Percentiles rank a stretch among this genome's conserved stretches.
phyloP scores from a whole-genome alignment of 177 flowering plant genomes.

The Tripterygium wilfordii region DNA sequence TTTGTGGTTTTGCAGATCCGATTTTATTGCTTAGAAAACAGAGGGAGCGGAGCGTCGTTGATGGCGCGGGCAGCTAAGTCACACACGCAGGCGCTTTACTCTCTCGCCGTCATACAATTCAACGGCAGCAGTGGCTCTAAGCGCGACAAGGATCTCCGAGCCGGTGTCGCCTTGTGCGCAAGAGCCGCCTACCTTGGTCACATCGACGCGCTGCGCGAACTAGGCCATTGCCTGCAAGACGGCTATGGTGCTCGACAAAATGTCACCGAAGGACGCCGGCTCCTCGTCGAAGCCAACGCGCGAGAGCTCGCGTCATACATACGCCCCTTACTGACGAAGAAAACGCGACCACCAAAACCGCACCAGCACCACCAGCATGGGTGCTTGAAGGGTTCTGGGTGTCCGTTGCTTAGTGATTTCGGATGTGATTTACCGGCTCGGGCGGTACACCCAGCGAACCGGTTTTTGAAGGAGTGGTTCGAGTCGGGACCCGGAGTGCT shows the following conservation, averaged over 20 bases:
- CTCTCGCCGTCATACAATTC: conserved; percentile 92
- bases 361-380: conserved; percentile 12
- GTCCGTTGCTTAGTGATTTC: conserved; percentile 82
- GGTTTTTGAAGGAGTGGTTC: conserved; percentile 76
- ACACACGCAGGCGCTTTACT: conserved; percentile 80
- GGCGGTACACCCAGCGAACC: conserved; percentile 69
- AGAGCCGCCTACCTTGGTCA: conserved; percentile 95
- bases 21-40: conserved; percentile 68
- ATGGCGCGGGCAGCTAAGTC: conserved; percentile 88
- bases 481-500: conserved; percentile 12
- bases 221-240: conserved; percentile 97
- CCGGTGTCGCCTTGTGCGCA: conserved; percentile 93
- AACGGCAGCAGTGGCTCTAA: conserved; percentile 98
- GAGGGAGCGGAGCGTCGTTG: conserved; percentile 81
- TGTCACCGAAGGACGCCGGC: conserved; percentile 78
- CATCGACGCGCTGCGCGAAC: conserved; percentile 87
- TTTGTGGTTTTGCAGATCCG: conserved; percentile 86
- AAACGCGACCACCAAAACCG: conserved; percentile 8
- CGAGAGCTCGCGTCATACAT: conserved; percentile 48
- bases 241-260: conserved; percentile 90
- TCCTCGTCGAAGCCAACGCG: conserved; percentile 93
- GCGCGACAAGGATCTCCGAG: conserved; percentile 85
- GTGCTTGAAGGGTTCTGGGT: conserved; percentile 34
- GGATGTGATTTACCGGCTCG: conserved; percentile 88
- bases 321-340: conserved; percentile 37